Percentiles rank a stretch among this genome's conserved stretches.
These are phyloP conservation scores for Lentinula raphanica DNA, from an alignment of 768 basidiomycete genomes.

Conservation along the genomic window DNA sequence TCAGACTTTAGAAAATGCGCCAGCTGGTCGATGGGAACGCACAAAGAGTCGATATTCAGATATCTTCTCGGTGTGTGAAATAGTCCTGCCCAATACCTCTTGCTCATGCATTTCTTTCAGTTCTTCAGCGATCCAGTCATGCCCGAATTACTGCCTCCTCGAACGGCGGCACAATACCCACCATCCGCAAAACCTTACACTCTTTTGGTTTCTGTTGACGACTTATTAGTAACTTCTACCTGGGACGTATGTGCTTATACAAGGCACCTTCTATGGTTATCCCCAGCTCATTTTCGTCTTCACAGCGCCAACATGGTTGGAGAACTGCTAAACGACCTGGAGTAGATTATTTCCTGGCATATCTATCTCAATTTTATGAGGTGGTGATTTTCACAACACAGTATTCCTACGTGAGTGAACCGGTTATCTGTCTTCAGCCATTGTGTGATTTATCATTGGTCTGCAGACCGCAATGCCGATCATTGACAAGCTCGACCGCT, in stretches of 20 bases:
- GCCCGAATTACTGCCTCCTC: conserved; percentile 84
- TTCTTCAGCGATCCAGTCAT: conserved; percentile 92
- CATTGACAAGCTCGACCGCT: conserved; percentile 91
- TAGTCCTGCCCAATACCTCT: background rate
- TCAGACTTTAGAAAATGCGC: conserved; percentile 52
- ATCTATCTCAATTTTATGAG: conserved; percentile 97
- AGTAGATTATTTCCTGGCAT: conserved; percentile 96
- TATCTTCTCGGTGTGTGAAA: conserved; percentile 58
- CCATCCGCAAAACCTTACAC: conserved; percentile 90
- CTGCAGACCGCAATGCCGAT: conserved; percentile 87
- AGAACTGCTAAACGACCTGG: conserved; percentile 96
- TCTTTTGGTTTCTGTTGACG: conserved; percentile 85
- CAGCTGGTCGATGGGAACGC: conserved; percentile 57
- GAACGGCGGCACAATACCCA: conserved; percentile 51
- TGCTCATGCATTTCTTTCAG: conserved; percentile 30
- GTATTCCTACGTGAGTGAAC: conserved; percentile 77
- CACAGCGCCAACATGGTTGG: conserved; percentile 89
- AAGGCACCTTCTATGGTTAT: background rate
- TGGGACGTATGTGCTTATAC: conserved; percentile 79
- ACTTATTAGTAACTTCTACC: conserved; percentile 82
- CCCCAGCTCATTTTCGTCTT: background rate
- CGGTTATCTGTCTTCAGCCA: background rate
- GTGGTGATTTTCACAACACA: conserved; percentile 94
- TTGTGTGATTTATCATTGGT: background rate
- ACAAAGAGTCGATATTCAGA: conserved; percentile 58